These are phyloP conservation scores for Heteromeles arbutifolia DNA, from an alignment of 306 rosid genomes.

Conservation along the genomic window DNA sequence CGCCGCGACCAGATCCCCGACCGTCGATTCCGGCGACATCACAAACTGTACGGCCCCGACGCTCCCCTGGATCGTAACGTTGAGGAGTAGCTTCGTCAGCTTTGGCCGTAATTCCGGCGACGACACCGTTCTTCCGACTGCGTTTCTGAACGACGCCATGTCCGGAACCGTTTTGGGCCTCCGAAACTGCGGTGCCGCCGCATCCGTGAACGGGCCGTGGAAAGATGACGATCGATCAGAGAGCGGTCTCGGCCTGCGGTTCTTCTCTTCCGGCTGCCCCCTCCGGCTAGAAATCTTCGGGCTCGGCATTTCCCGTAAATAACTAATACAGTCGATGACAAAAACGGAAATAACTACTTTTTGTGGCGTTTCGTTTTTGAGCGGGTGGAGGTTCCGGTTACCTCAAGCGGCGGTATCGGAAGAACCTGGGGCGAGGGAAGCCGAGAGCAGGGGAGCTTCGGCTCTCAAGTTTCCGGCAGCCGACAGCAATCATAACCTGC, in stretches of 20 bases:
- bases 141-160: slow-evolving; percentile 20
- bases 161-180: slow-evolving; percentile 76
- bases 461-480: slow-evolving; percentile 40
- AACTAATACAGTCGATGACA: background rate
- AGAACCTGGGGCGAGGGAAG: slow-evolving; percentile 47
- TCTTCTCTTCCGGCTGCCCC: slow-evolving; percentile 31
- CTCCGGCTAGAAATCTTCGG: slow-evolving; percentile 41
- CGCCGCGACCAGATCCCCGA: slow-evolving; percentile 49
- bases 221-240: slow-evolving; percentile 54
- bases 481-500: slow-evolving; percentile 43
- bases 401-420: slow-evolving; percentile 57
- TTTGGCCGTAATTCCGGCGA: slow-evolving; percentile 30
- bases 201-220: slow-evolving; percentile 20
- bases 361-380: background rate
- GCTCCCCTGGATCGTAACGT: slow-evolving; percentile 73
- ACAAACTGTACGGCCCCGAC: slow-evolving; percentile 66
- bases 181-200: slow-evolving; percentile 26
- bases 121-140: background rate
- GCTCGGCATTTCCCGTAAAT: slow-evolving; percentile 41
- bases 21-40: slow-evolving; percentile 48
- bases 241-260: slow-evolving; percentile 37
- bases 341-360: background rate
- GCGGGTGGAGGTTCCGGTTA: background rate
- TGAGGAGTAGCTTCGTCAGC: slow-evolving; percentile 63
- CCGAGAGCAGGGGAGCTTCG: slow-evolving; percentile 55